Percentiles rank a stretch among this genome's conserved stretches.
phyloP scores from a whole-genome alignment of 306 rosid genomes.

The Coriaria nepalensis region DNA sequence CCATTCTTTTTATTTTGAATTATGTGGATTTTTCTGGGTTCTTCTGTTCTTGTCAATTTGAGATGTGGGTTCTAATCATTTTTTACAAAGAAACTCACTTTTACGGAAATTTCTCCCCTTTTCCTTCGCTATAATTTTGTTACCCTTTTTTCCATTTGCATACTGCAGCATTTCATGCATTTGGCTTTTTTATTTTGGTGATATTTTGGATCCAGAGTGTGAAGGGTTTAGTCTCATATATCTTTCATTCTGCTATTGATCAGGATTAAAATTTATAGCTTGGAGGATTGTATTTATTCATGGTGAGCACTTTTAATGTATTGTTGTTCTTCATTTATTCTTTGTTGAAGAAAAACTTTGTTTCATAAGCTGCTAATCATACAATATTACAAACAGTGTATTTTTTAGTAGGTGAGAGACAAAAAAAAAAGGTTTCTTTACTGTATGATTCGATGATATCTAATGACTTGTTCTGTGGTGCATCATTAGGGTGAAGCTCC shows the following conservation, averaged over 20 bases:
- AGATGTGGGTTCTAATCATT: neutral
- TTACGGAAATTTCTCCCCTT: neutral
- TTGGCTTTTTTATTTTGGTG: conserved; percentile 12
- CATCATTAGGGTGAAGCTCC: conserved; percentile 79
- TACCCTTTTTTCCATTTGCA: neutral
- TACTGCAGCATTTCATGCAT: neutral
- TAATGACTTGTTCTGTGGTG: too few species aligned
- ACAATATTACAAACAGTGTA: conserved; percentile 9
- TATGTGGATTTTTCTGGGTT: conserved; percentile 8
- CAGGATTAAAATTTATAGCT: conserved; percentile 43
- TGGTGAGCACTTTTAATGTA: conserved; percentile 43
- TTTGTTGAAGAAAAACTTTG: neutral
- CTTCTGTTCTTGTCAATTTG: conserved; percentile 4
- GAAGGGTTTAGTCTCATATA: conserved; percentile 22
- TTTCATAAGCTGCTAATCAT: neutral
- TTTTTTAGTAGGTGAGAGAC: conserved; percentile 11
- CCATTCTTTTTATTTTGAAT: conserved; percentile 14
- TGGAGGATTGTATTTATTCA: conserved; percentile 30
- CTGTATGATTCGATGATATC: conserved; percentile 5
- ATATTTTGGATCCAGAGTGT: conserved; percentile 28
- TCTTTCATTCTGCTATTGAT: conserved; percentile 18
- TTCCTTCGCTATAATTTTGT: conserved; percentile 4
- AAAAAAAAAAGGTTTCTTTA: conserved; percentile 18
- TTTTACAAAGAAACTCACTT: neutral
- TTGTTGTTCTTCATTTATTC: conserved; percentile 1